A percentile compares a stretch with the other conserved stretches of the same genome.
phyloP scores from a whole-genome alignment of 169 alveolate genomes.

The Babesia bovis region DNA sequence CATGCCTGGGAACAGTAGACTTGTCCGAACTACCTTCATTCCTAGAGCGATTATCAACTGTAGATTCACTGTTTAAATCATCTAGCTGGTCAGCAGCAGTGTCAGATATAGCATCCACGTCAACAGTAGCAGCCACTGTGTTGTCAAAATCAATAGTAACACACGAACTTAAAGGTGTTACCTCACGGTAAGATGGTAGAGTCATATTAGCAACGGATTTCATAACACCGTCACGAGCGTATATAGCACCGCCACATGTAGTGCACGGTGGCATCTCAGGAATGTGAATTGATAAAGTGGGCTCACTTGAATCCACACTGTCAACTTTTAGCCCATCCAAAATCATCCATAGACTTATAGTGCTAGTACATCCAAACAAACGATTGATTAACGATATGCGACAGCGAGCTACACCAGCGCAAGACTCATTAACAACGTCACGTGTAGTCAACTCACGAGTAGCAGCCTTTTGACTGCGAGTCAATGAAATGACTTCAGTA shows the following conservation, averaged over 20 bases:
- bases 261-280: conserved; percentile 36
- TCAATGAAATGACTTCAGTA: conserved; percentile 34
- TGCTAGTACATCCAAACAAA: conserved; percentile 46
- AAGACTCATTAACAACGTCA: conserved; percentile 52
- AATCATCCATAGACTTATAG: conserved; percentile 59
- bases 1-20: neutral
- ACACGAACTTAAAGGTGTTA: neutral
- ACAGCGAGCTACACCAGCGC: conserved; percentile 40
- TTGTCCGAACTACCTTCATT: neutral
- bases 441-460: conserved; percentile 39
- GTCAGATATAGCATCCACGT: neutral
- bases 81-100: neutral
- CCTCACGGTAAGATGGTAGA: too few species aligned
- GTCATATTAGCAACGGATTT: too few species aligned
- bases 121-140: neutral
- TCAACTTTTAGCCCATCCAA: conserved; percentile 43
- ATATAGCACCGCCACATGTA: conserved; percentile 36
- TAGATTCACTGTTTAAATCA: neutral
- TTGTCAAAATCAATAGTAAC: neutral
- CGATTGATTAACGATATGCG: conserved; percentile 41
- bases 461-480: conserved; percentile 69
- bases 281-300: conserved; percentile 10
- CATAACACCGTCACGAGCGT: conserved; percentile 30
- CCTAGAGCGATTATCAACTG: neutral
- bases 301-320: conserved; percentile 4